Percentiles rank a stretch among this genome's conserved stretches.
These are phyloP conservation scores for Lablab purpureus DNA, from an alignment of 306 rosid genomes.

Conservation along the genomic window DNA sequence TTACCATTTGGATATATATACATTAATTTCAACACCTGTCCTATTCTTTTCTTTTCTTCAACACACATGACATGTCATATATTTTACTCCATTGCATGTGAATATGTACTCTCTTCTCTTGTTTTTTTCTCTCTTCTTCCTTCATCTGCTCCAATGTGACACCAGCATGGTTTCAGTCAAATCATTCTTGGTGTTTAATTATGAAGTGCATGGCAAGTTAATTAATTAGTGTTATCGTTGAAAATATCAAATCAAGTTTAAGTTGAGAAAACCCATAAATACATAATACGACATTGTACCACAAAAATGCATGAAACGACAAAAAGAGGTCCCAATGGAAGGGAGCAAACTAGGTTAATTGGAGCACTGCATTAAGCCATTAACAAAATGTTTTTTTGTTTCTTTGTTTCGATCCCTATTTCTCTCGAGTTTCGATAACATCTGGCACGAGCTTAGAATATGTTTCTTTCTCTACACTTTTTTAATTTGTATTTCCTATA, in stretches of 20 bases:
- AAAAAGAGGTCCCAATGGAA: neutral
- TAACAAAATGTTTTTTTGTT: neutral
- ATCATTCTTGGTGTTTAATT: neutral
- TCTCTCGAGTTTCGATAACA: neutral
- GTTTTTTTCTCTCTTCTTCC: too few relatives aligned
- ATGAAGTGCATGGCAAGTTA: neutral
- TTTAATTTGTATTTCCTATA: neutral
- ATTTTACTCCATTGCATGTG: neutral
- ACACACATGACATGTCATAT: neutral
- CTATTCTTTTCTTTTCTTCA: neutral
- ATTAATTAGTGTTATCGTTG: neutral
- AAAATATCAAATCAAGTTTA: neutral
- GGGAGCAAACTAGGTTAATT: neutral
- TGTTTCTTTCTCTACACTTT: neutral
- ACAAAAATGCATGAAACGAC: neutral
- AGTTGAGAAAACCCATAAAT: too few relatives aligned
- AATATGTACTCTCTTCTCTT: too few relatives aligned
- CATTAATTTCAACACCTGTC: slow-evolving; percentile 1
- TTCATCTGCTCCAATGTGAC: neutral
- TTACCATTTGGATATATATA: neutral
- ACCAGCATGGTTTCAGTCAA: neutral
- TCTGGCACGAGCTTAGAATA: neutral
- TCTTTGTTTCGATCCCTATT: neutral
- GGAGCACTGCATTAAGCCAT: neutral
- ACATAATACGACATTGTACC: neutral